phyloP scores from a whole-genome alignment of 1,284 basidiomycete species.

The Puccinia coronata region DNA sequence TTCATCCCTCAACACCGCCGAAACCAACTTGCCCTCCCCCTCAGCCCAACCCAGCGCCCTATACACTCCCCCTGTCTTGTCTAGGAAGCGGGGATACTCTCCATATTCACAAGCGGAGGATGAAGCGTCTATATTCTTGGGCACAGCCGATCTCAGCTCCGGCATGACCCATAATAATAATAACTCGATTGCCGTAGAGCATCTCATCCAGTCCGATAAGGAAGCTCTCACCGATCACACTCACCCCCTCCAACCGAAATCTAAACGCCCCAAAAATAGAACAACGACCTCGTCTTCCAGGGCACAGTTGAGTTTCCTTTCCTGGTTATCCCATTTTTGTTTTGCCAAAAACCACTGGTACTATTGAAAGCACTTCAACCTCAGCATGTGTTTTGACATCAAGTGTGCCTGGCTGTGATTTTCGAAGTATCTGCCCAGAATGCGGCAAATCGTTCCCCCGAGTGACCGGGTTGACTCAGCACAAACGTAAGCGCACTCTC shows the following conservation, averaged over 20 bases:
- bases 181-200: background rate
- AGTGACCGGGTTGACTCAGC: constrained; percentile 32
- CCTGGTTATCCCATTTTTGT: background rate
- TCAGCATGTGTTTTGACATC: too few species aligned
- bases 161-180: background rate
- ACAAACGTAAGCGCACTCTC: constrained; percentile 25
- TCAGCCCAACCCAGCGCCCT: background rate
- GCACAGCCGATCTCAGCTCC: background rate
- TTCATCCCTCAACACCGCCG: background rate
- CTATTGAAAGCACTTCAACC: too few species aligned
- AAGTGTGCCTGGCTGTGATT: too few species aligned
- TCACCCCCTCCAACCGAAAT: background rate
- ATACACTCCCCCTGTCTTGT: background rate
- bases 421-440: constrained; percentile 21
- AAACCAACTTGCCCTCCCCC: background rate
- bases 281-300: background rate
- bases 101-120: background rate
- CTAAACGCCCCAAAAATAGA: background rate
- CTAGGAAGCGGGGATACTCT: background rate
- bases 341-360: background rate
- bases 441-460: constrained; percentile 24
- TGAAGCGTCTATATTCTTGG: background rate
- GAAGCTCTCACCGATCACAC: background rate
- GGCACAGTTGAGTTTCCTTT: background rate
- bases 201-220: background rate